Evolutionary conservation across 108 stramenopile genomes (phyloP).

Genomic region (Cyclotella atomus): DNA sequence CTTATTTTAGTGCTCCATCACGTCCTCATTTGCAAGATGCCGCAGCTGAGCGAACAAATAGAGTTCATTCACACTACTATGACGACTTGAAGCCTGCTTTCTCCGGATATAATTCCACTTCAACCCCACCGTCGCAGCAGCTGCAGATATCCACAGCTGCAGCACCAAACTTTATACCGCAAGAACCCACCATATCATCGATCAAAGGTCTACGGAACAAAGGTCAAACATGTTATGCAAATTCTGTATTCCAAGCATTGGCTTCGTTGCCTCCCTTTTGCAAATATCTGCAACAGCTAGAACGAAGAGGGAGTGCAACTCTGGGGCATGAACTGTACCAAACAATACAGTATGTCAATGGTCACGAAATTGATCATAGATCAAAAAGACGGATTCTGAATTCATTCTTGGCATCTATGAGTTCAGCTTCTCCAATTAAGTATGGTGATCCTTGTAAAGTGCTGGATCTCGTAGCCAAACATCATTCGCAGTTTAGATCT

Average conservation of each 20-base stretch:
- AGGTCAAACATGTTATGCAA: slow-evolving; percentile 86
- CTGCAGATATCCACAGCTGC: background rate
- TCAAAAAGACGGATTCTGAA: background rate
- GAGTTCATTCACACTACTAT: background rate
- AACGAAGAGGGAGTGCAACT: slow-evolving; percentile 5
- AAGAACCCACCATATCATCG: slow-evolving; percentile 1
- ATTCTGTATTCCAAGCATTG: slow-evolving; percentile 79
- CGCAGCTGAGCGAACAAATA: background rate
- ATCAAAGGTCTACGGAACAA: slow-evolving; percentile 65
- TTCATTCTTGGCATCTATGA: background rate
- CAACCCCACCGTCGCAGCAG: background rate
- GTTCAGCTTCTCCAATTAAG: background rate
- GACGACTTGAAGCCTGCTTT: background rate
- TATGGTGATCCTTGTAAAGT: slow-evolving; percentile 19
- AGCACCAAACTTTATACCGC: background rate
- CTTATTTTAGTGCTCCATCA: background rate
- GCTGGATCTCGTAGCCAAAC: slow-evolving; percentile 48
- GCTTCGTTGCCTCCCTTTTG: slow-evolving; percentile 66
- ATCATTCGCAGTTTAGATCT: slow-evolving; percentile 61
- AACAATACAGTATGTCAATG: slow-evolving; percentile 54
- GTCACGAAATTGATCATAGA: slow-evolving; percentile 3
- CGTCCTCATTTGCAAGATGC: background rate
- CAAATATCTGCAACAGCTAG: slow-evolving; percentile 57
- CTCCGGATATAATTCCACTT: background rate
- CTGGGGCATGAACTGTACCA: slow-evolving; percentile 26